These are phyloP conservation scores for Xylariaceae sp. DNA, from an alignment of 2,329 filamentous ascomycete species.

Conservation along the genomic window DNA sequence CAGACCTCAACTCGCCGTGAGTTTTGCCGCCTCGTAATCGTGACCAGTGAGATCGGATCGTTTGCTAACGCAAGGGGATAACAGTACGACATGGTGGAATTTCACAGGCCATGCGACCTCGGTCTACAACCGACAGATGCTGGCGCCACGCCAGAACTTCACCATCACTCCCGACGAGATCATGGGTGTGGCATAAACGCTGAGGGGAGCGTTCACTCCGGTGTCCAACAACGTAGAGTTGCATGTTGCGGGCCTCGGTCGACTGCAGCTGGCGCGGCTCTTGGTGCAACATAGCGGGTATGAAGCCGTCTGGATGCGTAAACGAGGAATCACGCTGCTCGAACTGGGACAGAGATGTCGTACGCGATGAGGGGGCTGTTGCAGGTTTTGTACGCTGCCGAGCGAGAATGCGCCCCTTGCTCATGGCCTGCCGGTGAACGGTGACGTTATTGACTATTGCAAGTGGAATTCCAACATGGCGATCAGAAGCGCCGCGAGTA, in stretches of 20 bases:
- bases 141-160: conserved; percentile 27
- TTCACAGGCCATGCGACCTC: conserved; percentile 30
- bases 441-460: background rate
- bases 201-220: background rate
- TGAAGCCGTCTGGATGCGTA: conserved; percentile 13
- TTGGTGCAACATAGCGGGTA: conserved; percentile 10
- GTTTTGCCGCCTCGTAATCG: conserved; percentile 14
- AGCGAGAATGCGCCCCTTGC: background rate
- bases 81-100: conserved; percentile 32
- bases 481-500: background rate
- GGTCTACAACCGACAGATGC: conserved; percentile 26
- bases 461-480: background rate
- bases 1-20: conserved; percentile 27
- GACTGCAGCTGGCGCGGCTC: conserved; percentile 15
- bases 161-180: conserved; percentile 29
- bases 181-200: conserved; percentile 26
- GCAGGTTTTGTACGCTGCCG: background rate
- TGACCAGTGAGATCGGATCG: conserved; percentile 1
- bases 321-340: conserved; percentile 11
- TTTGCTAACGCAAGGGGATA: conserved; percentile 13
- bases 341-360: conserved; percentile 7
- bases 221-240: conserved; percentile 4
- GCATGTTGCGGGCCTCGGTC: conserved; percentile 5
- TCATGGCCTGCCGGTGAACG: background rate
- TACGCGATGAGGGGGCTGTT: background rate